Evolutionary conservation across 495 filamentous ascomycete genomes (phyloP).

Genomic region (Cercophora newfieldiana): DNA sequence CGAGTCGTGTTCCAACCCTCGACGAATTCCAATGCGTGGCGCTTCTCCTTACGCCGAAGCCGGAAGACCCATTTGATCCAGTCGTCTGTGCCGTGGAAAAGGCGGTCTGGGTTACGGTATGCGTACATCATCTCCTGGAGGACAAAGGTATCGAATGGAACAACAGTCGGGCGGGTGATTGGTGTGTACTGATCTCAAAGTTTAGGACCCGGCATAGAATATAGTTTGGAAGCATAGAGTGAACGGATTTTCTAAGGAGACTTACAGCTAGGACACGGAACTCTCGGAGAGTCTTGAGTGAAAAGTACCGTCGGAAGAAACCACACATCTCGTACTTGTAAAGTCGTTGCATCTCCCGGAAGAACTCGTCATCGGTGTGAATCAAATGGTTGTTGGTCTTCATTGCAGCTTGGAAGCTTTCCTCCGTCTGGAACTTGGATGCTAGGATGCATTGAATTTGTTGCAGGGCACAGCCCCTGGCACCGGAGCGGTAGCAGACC

Average conservation of each 20-base stretch:
- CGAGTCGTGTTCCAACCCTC: slow-evolving; percentile 16
- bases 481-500: slow-evolving; percentile 11
- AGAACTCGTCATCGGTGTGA: slow-evolving; percentile 10
- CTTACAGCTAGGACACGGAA: slow-evolving; percentile 3
- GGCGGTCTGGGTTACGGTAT: slow-evolving; percentile 4
- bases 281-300: slow-evolving; percentile 4
- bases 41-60: slow-evolving; percentile 2
- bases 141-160: slow-evolving; percentile 5
- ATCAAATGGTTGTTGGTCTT: background rate
- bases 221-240: background rate
- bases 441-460: slow-evolving; percentile 7
- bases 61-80: slow-evolving; percentile 11
- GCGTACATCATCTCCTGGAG: slow-evolving; percentile 16
- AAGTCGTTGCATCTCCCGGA: slow-evolving; percentile 8
- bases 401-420: background rate
- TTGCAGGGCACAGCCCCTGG: slow-evolving; percentile 4
- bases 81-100: background rate
- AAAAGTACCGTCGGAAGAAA: slow-evolving; percentile 11
- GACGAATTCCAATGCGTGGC: slow-evolving; percentile 11
- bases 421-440: background rate
- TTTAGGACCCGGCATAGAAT: too few relatives aligned
- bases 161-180: background rate
- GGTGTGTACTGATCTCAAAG: slow-evolving; percentile 1
- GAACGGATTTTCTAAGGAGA: background rate
- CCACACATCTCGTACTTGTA: slow-evolving; percentile 10